Base-by-base conservation (phyloP, 2,329 filamentous ascomycete genomes). In the Sporothrix euskadiensis region DNA sequence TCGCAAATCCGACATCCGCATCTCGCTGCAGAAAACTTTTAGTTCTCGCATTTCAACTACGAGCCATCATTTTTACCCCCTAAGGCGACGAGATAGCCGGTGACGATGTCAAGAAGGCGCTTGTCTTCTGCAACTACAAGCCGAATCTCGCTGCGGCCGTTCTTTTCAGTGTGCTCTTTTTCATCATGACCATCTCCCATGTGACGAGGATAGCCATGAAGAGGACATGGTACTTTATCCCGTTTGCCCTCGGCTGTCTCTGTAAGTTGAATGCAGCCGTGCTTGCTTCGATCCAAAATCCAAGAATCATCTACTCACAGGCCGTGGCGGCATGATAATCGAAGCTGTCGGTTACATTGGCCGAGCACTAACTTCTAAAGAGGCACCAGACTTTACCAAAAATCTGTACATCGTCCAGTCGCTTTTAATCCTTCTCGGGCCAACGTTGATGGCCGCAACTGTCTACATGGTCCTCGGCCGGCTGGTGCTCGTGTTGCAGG, bases 391-490 rank as follows among this genome's bases (percentile, higher is more conserved):
- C 73, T 76, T 74, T 71, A 83, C 79, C 35, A 79, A 78, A 41
- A 71, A 75, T 0, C 82, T 82, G 3, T 86, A 81, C 76, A 78
- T 85, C 61, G 77, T 84, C 10, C 84, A 87, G 76, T 78, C 78
- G 56, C 77, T 84, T 41, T 77, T 84, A 52, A 80, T 87, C 65
- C 80, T 87, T 52, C 77, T 87, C n/a, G 83, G 84, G 1, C 85
- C 85, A 0, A 82, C 83, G 10, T 80, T 87, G 66, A 85, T 84
- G 78, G 84, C 85, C 30, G 85, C 85, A 1, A 82, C 84, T 9
- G 83, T 87, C 57, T 87, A 87, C 81, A 86, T 86, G 84, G 81
- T 82, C 12, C 81, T 86, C 4, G 84, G 83, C 8, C 81, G 85
- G 19, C 77, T 85, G 35, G 83, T 86, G 69, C 78, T 78, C 19